A percentile compares a stretch with the other conserved stretches of the same genome.
These are phyloP conservation scores for Lithohypha guttulata DNA, from an alignment of 2,329 filamentous ascomycete genomes.

Conservation along the genomic window DNA sequence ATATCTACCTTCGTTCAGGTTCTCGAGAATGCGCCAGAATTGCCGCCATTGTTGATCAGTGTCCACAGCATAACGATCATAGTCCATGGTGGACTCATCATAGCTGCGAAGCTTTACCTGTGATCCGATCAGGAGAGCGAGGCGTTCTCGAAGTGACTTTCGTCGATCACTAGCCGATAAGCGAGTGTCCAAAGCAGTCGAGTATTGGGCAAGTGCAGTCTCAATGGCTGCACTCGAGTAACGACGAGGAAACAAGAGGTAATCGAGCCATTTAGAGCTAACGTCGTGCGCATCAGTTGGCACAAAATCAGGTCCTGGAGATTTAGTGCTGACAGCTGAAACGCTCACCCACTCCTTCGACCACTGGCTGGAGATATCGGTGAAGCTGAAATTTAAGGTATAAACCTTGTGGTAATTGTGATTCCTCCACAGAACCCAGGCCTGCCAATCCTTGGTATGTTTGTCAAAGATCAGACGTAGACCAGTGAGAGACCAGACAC, in stretches of 20 bases:
- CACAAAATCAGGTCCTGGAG: slow-evolving; percentile 46
- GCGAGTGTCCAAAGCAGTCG: slow-evolving; percentile 43
- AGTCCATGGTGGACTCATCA: slow-evolving; percentile 66
- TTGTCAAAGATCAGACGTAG: slow-evolving; percentile 52
- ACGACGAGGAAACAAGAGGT: slow-evolving; percentile 70
- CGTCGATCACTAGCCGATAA: slow-evolving; percentile 26
- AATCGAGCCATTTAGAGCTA: slow-evolving; percentile 75
- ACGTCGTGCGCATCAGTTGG: slow-evolving; percentile 57
- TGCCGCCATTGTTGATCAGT: slow-evolving; percentile 78
- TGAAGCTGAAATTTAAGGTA: slow-evolving; percentile 60
- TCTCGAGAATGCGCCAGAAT: slow-evolving; percentile 75
- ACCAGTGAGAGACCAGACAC: slow-evolving; percentile 70
- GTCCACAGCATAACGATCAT: slow-evolving; percentile 60
- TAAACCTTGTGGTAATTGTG: slow-evolving; percentile 68
- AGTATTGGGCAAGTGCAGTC: slow-evolving; percentile 71
- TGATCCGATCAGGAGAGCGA: slow-evolving; percentile 14
- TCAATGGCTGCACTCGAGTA: slow-evolving; percentile 73
- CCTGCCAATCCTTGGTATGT: slow-evolving; percentile 44
- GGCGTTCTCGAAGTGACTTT: slow-evolving; percentile 29
- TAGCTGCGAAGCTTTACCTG: slow-evolving; percentile 56
- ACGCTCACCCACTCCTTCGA: slow-evolving; percentile 56
- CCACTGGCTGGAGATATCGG: slow-evolving; percentile 50
- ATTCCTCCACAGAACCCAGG: slow-evolving; percentile 79
- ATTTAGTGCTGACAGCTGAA: slow-evolving; percentile 41
- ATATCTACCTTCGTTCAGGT: slow-evolving; percentile 74